Evolutionary conservation across 2,329 filamentous ascomycete species (phyloP).

Genomic region (Stenocarpella maydis): DNA sequence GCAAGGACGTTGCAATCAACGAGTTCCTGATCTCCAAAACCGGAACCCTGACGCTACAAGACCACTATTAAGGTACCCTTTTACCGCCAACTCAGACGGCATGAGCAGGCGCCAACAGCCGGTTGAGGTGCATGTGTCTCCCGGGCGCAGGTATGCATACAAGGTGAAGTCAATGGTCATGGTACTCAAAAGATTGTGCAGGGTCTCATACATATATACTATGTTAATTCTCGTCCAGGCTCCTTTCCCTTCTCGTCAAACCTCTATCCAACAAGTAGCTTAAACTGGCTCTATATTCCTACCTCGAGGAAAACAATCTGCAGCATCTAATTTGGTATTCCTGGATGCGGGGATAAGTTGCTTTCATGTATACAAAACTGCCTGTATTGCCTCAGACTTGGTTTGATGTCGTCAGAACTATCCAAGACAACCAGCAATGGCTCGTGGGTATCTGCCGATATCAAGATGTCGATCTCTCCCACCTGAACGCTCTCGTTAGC

Average conservation of each 20-base stretch:
- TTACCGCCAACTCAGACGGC: no score
- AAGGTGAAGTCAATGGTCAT: not conserved
- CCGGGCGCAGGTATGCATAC: not conserved
- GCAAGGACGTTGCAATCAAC: slow-evolving; percentile 36
- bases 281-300: not conserved
- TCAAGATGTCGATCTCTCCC: slow-evolving; percentile 19
- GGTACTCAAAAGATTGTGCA: not conserved
- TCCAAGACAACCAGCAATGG: not conserved
- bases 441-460: no score
- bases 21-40: slow-evolving; percentile 38
- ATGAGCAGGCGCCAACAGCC: no score
- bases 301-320: not conserved
- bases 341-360: no score
- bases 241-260: not conserved
- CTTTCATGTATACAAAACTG: not conserved
- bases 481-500: not conserved
- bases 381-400: no score
- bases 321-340: not conserved
- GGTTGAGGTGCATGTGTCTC: no score
- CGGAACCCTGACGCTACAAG: slow-evolving; percentile 28
- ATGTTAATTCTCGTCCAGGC: not conserved
- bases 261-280: not conserved
- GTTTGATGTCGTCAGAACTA: not conserved
- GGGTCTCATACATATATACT: not conserved
- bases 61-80: slow-evolving; percentile 16